Evolutionary conservation across 306 rosid genomes (phyloP).

Genomic region (Prosopis cineraria): DNA sequence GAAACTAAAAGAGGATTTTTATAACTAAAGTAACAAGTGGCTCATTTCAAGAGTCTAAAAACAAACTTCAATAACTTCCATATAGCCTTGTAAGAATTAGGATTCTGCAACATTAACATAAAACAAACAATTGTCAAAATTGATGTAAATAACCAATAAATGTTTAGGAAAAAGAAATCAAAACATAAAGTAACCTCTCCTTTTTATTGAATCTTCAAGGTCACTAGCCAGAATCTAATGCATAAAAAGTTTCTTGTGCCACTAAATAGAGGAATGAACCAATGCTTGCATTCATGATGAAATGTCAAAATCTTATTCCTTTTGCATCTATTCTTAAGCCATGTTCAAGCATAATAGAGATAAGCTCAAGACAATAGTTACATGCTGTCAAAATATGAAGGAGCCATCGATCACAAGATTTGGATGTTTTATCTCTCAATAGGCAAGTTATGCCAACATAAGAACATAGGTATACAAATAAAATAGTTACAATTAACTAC

Average conservation of each 20-base stretch:
- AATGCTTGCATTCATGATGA: conserved; percentile 60
- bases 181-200: conserved; percentile 52
- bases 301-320: conserved; percentile 21
- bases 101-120: conserved; percentile 56
- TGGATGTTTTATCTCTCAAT: background rate
- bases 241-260: conserved; percentile 66
- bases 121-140: conserved; percentile 15
- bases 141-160: conserved; percentile 9
- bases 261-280: conserved; percentile 72
- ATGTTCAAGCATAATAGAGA: background rate
- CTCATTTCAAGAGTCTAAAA: conserved; percentile 2
- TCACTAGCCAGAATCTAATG: conserved; percentile 77
- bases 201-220: conserved; percentile 65
- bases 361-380: background rate
- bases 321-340: conserved; percentile 8
- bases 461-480: background rate
- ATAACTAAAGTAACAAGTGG: background rate
- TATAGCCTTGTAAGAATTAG: conserved; percentile 67
- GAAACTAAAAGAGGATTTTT: background rate
- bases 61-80: conserved; percentile 82
- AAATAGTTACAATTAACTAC: conserved; percentile 39
- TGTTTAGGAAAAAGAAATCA: conserved; percentile 1
- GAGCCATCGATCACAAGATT: background rate
- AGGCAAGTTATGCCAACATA: background rate
- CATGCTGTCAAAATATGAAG: background rate